Percentiles rank a stretch among this genome's conserved stretches.
Conservation (phyloP, 164 flowering plant species). For the Aristolochia californica region DNA sequence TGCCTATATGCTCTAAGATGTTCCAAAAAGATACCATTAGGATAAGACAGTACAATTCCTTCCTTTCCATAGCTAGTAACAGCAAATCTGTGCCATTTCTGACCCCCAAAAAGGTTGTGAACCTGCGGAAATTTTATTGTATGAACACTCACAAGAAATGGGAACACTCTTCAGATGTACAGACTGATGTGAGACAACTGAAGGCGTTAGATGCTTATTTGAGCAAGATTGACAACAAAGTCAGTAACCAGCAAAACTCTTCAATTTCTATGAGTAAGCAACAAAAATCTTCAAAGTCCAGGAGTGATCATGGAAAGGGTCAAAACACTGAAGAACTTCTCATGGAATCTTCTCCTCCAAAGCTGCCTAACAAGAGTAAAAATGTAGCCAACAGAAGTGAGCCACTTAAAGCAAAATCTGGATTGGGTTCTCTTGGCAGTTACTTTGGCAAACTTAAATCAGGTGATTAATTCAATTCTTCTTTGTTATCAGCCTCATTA, state of each 20-base stretch:
- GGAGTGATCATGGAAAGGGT: background rate
- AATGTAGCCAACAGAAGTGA: constrained; percentile 4
- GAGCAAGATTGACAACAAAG: constrained; percentile 27
- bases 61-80: background rate
- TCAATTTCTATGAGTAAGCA: constrained; percentile 2
- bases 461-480: constrained; percentile 14
- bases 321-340: constrained; percentile 2
- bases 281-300: constrained; percentile 3
- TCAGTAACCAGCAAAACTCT: constrained; percentile 5
- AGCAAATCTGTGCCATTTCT: constrained; percentile 6
- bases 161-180: constrained; percentile 14
- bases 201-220: constrained; percentile 42
- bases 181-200: constrained; percentile 25
- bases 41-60: constrained; percentile 6
- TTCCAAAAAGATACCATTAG: constrained; percentile 18
- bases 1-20: constrained; percentile 25
- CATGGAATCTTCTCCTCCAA: constrained; percentile 7
- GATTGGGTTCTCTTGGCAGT: constrained; percentile 23
- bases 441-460: constrained; percentile 31
- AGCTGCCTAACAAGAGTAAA: constrained; percentile 6
- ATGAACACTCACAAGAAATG: constrained; percentile 5
- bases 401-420: constrained; percentile 21
- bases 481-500: background rate
- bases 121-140: background rate
- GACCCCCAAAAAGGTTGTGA: background rate